Conservation (phyloP, 2,329 filamentous ascomycete genomes). For the Pestalotiopsis sp. region DNA sequence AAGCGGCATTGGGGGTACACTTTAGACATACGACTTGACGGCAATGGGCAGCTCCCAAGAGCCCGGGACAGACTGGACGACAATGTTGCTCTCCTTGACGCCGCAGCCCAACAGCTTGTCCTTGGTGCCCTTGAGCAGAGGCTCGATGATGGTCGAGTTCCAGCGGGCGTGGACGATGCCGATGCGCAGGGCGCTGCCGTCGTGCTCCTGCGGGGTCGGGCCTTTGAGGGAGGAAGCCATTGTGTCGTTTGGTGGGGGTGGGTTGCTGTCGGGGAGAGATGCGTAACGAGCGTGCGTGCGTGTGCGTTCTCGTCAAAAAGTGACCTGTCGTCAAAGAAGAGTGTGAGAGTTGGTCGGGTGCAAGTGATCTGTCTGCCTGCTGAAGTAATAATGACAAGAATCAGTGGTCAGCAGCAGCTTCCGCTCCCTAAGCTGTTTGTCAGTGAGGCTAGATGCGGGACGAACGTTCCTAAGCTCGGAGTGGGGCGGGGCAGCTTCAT, state of each 20-base stretch:
- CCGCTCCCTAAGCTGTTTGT: background rate
- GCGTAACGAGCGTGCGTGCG: no score
- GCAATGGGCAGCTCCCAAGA: conserved; percentile 94
- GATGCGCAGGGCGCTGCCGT: conserved; percentile 79
- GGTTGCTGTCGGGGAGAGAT: background rate
- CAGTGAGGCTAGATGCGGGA: background rate
- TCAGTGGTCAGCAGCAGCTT: background rate
- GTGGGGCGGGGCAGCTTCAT: background rate
- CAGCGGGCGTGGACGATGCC: conserved; percentile 96
- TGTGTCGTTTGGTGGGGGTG: background rate
- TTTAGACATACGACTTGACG: conserved; percentile 70
- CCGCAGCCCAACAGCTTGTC: conserved; percentile 77
- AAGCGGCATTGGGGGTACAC: background rate
- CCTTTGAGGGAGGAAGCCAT: conserved; percentile 56
- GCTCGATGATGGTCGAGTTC: conserved; percentile 87
- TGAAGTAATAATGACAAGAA: background rate
- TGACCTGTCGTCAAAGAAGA: background rate
- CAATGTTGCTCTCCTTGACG: conserved; percentile 86
- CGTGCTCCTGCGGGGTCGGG: conserved; percentile 59
- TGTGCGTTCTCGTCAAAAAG: no score
- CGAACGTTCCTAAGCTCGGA: background rate
- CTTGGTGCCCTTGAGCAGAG: conserved; percentile 80
- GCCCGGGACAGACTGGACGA: conserved; percentile 86
- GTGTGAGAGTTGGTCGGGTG: background rate
- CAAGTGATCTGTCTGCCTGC: background rate